These are phyloP conservation scores for Trametes coccinea DNA, from an alignment of 768 basidiomycete species.

Conservation along the genomic window DNA sequence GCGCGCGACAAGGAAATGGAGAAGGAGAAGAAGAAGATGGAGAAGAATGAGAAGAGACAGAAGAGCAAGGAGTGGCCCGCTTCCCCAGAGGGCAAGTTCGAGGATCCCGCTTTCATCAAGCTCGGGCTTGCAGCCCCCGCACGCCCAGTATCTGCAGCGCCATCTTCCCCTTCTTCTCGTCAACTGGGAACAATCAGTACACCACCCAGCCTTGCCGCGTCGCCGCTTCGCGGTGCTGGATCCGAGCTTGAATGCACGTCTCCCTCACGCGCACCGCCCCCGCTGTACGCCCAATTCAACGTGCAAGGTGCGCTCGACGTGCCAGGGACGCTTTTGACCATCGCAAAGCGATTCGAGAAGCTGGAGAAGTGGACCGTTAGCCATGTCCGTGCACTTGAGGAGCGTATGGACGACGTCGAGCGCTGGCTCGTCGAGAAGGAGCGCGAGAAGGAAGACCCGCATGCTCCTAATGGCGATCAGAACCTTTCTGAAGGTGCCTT, in stretches of 20 bases:
- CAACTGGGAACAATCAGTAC: constrained; percentile 49
- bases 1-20: constrained; percentile 58
- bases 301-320: constrained; percentile 72
- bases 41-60: constrained; percentile 27
- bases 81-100: constrained; percentile 49
- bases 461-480: constrained; percentile 23
- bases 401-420: constrained; percentile 91
- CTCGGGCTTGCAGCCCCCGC: constrained; percentile 49
- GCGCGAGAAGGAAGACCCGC: constrained; percentile 51
- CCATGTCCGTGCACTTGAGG: constrained; percentile 86
- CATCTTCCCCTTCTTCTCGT: constrained; percentile 66
- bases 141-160: constrained; percentile 50
- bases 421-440: constrained; percentile 87
- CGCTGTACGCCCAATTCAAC: constrained; percentile 77
- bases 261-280: constrained; percentile 61
- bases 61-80: constrained; percentile 53
- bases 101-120: constrained; percentile 60
- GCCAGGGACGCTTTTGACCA: constrained; percentile 67
- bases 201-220: constrained; percentile 61
- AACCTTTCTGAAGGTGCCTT: constrained; percentile 42
- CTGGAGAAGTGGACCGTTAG: constrained; percentile 89
- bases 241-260: constrained; percentile 34
- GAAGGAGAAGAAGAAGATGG: constrained; percentile 40
- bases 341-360: constrained; percentile 84
- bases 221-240: constrained; percentile 56